Evolutionary conservation across 2,329 filamentous ascomycete genomes (phyloP).

Genomic region (Aspergillus tubingensis): DNA sequence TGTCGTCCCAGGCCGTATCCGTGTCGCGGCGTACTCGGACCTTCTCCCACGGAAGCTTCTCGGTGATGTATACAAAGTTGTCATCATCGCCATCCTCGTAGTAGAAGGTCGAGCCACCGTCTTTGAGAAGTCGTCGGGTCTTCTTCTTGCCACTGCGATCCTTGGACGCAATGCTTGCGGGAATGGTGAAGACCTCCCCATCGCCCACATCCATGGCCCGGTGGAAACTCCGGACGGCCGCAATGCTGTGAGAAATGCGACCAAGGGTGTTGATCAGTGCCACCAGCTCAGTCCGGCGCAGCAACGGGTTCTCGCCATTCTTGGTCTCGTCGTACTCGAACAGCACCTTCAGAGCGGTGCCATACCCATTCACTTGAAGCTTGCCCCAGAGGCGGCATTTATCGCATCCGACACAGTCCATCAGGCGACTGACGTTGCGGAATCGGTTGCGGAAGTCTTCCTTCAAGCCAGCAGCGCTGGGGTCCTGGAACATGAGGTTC

Average conservation of each 20-base stretch:
- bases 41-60: conserved; percentile 37
- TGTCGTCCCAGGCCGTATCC: conserved; percentile 56
- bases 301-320: conserved; percentile 64
- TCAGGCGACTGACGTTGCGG: conserved; percentile 91
- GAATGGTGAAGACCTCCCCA: conserved; percentile 33
- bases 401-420: conserved; percentile 98
- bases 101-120: conserved; percentile 38
- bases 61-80: conserved; percentile 38
- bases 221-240: conserved; percentile 72
- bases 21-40: conserved; percentile 32
- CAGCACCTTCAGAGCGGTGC: conserved; percentile 89
- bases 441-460: conserved; percentile 98
- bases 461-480: conserved; percentile 70
- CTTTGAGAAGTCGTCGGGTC: conserved; percentile 29
- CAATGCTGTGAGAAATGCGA: conserved; percentile 77
- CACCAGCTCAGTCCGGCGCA: conserved; percentile 89
- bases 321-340: conserved; percentile 83
- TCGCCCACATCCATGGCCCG: conserved; percentile 45
- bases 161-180: conserved; percentile 29
- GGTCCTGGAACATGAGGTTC: conserved; percentile 83
- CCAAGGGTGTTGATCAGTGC: conserved; percentile 93
- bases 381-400: conserved; percentile 99
- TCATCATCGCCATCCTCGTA: conserved; percentile 45
- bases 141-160: conserved; percentile 19
- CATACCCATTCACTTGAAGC: conserved; percentile 91